A percentile compares a stretch with the other conserved stretches of the same genome.
These are phyloP conservation scores for Agaricus sinodeliciosus DNA, from an alignment of 768 basidiomycete genomes.

Conservation along the genomic window DNA sequence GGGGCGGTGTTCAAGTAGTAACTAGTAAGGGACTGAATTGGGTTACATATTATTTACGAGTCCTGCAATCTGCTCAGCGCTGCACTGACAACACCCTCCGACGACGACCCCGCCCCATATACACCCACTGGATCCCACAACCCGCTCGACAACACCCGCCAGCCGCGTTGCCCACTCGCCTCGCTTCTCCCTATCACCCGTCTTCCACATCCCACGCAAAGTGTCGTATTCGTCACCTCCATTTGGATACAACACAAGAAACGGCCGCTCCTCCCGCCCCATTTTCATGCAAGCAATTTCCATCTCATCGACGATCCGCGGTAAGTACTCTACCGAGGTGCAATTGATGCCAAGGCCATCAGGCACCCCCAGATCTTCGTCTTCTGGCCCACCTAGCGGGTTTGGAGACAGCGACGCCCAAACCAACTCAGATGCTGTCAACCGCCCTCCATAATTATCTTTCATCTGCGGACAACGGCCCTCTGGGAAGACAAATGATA, in stretches of 20 bases:
- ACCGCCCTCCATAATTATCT: conserved; percentile 14
- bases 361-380: conserved; percentile 22
- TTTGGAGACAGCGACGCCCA: conserved; percentile 27
- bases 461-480: conserved; percentile 38
- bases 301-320: conserved; percentile 32
- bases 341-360: conserved; percentile 73
- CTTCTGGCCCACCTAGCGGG: conserved; percentile 4
- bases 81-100: conserved; percentile 67
- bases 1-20: conserved; percentile 19
- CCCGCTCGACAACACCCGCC: conserved; percentile 15
- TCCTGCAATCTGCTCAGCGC: conserved; percentile 41
- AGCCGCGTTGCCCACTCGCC: conserved; percentile 32
- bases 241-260: conserved; percentile 70
- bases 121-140: neutral
- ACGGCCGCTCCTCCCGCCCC: conserved; percentile 26
- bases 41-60: conserved; percentile 15
- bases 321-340: conserved; percentile 42
- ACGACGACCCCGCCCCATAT: conserved; percentile 36
- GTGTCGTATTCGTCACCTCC: conserved; percentile 53
- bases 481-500: conserved; percentile 55
- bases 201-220: conserved; percentile 36
- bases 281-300: conserved; percentile 13
- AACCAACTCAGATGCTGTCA: conserved; percentile 36
- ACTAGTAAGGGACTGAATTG: conserved; percentile 9
- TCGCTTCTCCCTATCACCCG: conserved; percentile 11